Percentiles rank a stretch among this genome's conserved stretches.
phyloP scores from a whole-genome alignment of 768 basidiomycete genomes.

The Baorangia bicolor region DNA sequence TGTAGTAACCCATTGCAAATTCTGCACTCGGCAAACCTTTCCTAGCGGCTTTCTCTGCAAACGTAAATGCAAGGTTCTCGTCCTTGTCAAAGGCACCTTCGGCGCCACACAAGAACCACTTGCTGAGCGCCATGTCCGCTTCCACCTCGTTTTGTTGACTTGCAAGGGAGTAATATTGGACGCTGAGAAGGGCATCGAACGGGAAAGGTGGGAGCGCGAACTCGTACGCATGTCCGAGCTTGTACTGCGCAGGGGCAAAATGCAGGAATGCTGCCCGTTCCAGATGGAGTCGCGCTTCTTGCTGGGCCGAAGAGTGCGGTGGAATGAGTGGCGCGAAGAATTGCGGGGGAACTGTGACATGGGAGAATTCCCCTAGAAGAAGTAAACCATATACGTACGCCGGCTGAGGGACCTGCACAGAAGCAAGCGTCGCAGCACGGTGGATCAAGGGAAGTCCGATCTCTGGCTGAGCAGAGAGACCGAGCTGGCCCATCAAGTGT shows the following conservation, averaged over 20 bases:
- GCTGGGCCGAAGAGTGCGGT: constrained; percentile 41
- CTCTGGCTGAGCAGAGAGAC: constrained; percentile 50
- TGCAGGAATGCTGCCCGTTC: constrained; percentile 84
- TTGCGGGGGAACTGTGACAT: constrained; percentile 50
- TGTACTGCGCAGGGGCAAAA: constrained; percentile 88
- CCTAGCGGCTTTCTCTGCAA: constrained; percentile 82
- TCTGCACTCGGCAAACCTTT: constrained; percentile 80
- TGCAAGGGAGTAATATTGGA: constrained; percentile 86
- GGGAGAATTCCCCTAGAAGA: constrained; percentile 81
- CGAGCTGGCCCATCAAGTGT: constrained; percentile 83
- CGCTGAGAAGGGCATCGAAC: constrained; percentile 85
- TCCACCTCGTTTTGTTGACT: constrained; percentile 86
- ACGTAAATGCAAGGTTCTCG: constrained; percentile 80
- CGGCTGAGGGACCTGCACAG: constrained; percentile 78
- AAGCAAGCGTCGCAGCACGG: constrained; percentile 72
- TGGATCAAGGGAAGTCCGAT: constrained; percentile 71
- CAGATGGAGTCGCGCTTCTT: constrained; percentile 73
- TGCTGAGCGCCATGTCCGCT: constrained; percentile 95
- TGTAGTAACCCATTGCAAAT: constrained; percentile 96
- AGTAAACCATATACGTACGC: constrained; percentile 89
- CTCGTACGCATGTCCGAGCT: constrained; percentile 90
- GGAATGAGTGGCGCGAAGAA: constrained; percentile 57
- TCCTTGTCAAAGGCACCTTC: constrained; percentile 80
- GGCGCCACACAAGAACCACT: constrained; percentile 95
- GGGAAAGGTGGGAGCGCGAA: constrained; percentile 82